Conservation (phyloP, 192 early-diverging fungal species). For the Fimicolochytrium jonesii region DNA sequence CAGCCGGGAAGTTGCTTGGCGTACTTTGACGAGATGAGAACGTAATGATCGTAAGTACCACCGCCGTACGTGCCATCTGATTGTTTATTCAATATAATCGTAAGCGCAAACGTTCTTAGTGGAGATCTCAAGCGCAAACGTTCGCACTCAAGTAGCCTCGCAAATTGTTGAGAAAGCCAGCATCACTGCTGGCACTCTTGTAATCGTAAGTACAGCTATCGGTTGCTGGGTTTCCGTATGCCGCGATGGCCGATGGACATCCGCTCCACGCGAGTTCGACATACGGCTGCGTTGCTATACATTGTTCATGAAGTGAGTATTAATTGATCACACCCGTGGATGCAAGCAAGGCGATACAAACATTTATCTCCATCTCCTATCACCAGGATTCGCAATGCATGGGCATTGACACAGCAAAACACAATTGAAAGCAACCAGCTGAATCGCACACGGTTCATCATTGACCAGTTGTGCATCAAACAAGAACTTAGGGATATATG, state of each 20-base stretch:
- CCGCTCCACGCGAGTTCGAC: neutral
- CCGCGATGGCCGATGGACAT: neutral
- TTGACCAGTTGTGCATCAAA: too few relatives aligned
- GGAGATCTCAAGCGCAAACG: neutral
- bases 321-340: neutral
- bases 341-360: neutral
- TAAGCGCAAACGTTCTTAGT: neutral
- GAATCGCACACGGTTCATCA: too few relatives aligned
- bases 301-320: neutral
- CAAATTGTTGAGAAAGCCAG: neutral
- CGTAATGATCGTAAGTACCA: neutral
- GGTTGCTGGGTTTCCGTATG: neutral
- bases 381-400: neutral
- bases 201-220: neutral
- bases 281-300: neutral
- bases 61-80: neutral
- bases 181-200: neutral
- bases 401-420: too few relatives aligned
- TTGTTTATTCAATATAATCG: neutral
- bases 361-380: neutral
- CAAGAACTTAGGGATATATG: too few relatives aligned
- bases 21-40: constrained; percentile 1
- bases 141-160: neutral
- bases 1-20: neutral
- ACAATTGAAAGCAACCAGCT: too few relatives aligned